Conservation (phyloP, 1,284 basidiomycete species). For the Papiliotrema nemorosa region DNA sequence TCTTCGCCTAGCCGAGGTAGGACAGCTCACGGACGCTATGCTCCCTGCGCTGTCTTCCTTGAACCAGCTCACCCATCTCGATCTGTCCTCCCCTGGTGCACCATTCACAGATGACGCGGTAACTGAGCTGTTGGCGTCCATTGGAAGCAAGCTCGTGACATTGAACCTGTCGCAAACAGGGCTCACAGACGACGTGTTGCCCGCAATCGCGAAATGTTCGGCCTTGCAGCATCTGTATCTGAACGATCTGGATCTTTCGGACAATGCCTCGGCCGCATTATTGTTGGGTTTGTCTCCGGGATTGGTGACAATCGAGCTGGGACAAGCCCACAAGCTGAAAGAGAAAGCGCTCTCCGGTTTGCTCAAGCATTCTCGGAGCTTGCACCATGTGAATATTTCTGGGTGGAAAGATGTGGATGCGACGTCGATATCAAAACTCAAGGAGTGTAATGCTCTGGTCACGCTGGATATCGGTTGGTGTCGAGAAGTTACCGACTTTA, state of each 20-base stretch:
- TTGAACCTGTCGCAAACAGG: constrained; percentile 63
- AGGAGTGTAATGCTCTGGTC: constrained; percentile 54
- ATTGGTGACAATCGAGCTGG: constrained; percentile 58
- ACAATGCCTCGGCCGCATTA: constrained; percentile 59
- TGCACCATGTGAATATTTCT: constrained; percentile 71
- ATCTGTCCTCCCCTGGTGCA: constrained; percentile 36
- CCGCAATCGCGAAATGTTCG: constrained; percentile 57
- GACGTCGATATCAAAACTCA: constrained; percentile 58
- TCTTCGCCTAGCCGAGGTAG: constrained; percentile 76
- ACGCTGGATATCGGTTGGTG: constrained; percentile 85
- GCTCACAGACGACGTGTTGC: constrained; percentile 60
- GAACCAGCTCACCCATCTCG: constrained; percentile 35
- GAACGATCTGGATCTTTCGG: constrained; percentile 62
- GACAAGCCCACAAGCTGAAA: constrained; percentile 59
- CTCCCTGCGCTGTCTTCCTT: constrained; percentile 55
- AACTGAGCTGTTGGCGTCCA: constrained; percentile 55
- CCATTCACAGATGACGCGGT: constrained; percentile 60
- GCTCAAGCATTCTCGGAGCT: constrained; percentile 61
- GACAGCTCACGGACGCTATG: constrained; percentile 65
- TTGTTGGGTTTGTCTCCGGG: constrained; percentile 34
- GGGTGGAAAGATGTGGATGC: constrained; percentile 65
- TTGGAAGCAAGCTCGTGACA: constrained; percentile 56
- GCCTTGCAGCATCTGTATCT: constrained; percentile 60
- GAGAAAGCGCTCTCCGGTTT: constrained; percentile 62
- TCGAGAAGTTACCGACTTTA: constrained; percentile 75